Base-by-base conservation (phyloP, 2,329 filamentous ascomycete species). In the Stagonosporopsis rhizophila region DNA sequence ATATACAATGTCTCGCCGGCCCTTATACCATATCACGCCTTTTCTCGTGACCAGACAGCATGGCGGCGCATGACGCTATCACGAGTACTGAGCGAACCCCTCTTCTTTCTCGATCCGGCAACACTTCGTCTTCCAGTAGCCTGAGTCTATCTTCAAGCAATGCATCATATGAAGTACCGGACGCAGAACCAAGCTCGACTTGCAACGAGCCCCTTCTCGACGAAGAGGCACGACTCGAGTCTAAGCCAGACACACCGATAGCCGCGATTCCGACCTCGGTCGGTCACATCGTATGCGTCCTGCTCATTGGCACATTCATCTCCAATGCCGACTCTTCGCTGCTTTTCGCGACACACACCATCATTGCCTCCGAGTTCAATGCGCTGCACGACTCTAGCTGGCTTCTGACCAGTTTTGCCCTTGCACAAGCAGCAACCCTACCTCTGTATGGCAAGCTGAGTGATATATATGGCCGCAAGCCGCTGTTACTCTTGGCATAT, bases 261-360 rank as follows among this genome's bases (percentile, higher is more conserved):
- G 39, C 25, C 7, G 8, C 56, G 17, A 32, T 42, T 41, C 30
- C 47, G n/a, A 23, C 45, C 20, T 55, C 59, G 14, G 48, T 65
- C 22, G 59, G 55, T 2, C 52, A 54, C 7, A 62, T 66, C 9
- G 59, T 66, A 15, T 56, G 46, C 32, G 61, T 65, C 3, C 52
- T 67, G 6, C 56, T 67, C 7, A 65, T 67, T 20, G 64, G 62
- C 14, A 67, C 85, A 11, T 90, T 91, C 62, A 83, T 89, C 12
- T 83, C 84, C 6, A 87, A 87, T 51, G 83, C 84, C 15, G 89
- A 92, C 66, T 75, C 78, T 0, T 87, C 86, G 1, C 76, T 91
- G 0, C 81, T 91, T 0, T 76, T 91, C 28, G 88, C 89, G 0
- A 89, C 88, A 0, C 85, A 89, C 55, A 83, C 84, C 0, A 78